Base-by-base conservation (phyloP, 352 stramenopile genomes). In the Pythium folliculosum region DNA sequence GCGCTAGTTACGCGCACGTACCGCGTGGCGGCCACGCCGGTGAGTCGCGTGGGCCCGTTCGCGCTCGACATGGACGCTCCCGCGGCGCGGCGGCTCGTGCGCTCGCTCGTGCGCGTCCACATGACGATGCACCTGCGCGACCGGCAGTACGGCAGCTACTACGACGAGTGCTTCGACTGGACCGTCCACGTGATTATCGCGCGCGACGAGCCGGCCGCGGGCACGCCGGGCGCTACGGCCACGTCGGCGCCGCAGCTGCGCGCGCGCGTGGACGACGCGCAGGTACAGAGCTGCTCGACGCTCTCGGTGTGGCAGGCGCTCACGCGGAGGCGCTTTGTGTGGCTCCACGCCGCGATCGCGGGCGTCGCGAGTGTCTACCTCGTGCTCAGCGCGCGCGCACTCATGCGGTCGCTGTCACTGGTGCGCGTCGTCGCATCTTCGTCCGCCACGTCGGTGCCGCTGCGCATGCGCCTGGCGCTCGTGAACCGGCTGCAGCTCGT, bases 151-250 rank as follows among this genome's bases (percentile, higher is more conserved):
- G 87, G 87, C 16, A 67, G 80, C 50, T 90, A 85, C 44, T 96
- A 96, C 69, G 69, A 82, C 48, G 88, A 96, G 49, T 96, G 88
- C 62, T 96, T 94, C 66, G 84, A 91, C 60, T 96, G 88, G 88
- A 69, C 77, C 37, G 72, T 96, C 19, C 80, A 82, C 62, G 63
- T 92, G 45, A 68, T 65, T 5, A 75, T 94, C 25, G 54, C 75
- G 35, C 77, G 80, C 37, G 65, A 86, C 19, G 65, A 91, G 50
- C 32, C 32, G 32, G 8, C 25, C 4, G 19, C 27, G 5, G 6
- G 38, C 44, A 53, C 23, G 74, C 10, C 37, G 37, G 37, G 10
- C 9, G 40, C 40, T 2, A 40, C 35, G 35, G 35, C 27, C 27
- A 32, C 27, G 27, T 32, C 37, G 37, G 37, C 60, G 47, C 71